These are phyloP conservation scores for Sporisorium exsertum DNA, from an alignment of 1,284 basidiomycete genomes.

Conservation along the genomic window DNA sequence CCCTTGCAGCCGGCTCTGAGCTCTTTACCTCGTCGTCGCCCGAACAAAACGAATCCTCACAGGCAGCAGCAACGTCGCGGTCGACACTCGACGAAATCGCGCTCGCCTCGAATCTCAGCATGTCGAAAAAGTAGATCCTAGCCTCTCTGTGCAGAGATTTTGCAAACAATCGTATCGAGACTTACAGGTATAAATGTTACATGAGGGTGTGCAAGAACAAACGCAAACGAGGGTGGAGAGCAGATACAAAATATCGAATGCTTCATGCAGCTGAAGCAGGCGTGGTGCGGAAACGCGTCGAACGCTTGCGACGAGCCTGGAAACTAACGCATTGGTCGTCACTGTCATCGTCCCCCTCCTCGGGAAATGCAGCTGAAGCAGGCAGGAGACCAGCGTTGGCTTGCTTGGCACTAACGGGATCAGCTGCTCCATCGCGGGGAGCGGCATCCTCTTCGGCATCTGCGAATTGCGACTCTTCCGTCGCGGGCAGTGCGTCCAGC, in stretches of 20 bases:
- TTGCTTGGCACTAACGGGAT: slow-evolving; percentile 9
- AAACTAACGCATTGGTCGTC: slow-evolving; percentile 48
- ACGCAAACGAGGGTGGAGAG: neutral
- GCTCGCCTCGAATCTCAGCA: slow-evolving; percentile 28
- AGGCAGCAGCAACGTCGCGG: neutral
- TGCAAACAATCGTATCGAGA: neutral
- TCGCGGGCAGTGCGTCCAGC: slow-evolving; percentile 4
- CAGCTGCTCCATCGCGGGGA: neutral
- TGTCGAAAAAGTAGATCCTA: neutral
- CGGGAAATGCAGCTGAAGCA: neutral
- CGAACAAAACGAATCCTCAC: neutral
- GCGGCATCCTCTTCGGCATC: slow-evolving; percentile 42
- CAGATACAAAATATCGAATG: neutral
- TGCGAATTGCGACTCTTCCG: slow-evolving; percentile 51
- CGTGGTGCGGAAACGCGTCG: slow-evolving; percentile 34
- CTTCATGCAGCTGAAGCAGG: slow-evolving; percentile 19
- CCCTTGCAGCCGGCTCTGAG: slow-evolving; percentile 51
- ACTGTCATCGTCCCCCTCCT: slow-evolving; percentile 43
- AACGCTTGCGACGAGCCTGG: slow-evolving; percentile 41
- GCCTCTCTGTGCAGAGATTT: neutral
- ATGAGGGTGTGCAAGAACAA: neutral
- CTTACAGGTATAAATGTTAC: neutral
- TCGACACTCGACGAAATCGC: slow-evolving; percentile 3
- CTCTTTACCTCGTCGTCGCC: slow-evolving; percentile 21
- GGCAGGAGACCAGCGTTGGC: neutral